Conservation (phyloP, 371 early-diverging fungal species). For the Funneliformis caledonium region DNA sequence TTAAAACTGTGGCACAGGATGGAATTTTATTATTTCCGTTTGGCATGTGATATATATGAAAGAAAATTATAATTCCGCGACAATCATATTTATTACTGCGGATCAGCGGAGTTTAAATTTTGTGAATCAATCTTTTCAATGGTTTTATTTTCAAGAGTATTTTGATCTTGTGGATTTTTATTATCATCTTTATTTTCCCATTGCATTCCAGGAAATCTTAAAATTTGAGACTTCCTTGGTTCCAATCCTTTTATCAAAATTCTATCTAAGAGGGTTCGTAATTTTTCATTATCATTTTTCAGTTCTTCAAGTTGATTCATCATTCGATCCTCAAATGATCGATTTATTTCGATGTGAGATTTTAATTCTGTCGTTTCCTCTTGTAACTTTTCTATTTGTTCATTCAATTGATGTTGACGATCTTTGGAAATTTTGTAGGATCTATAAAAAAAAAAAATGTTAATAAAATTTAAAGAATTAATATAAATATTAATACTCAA, state of each 20-base stretch:
- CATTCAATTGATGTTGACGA: slow-evolving; percentile 72
- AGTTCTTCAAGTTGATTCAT: slow-evolving; percentile 54
- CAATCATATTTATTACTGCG: neutral
- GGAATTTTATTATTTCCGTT: neutral
- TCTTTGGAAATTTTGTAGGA: slow-evolving; percentile 67
- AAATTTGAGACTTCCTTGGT: neutral
- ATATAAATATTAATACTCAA: neutral
- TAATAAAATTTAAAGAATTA: neutral
- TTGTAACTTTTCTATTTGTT: slow-evolving; percentile 70
- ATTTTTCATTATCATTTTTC: slow-evolving; percentile 15
- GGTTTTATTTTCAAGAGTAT: neutral
- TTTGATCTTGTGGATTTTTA: neutral
- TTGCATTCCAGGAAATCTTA: neutral
- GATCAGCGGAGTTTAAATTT: no score
- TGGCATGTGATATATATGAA: neutral
- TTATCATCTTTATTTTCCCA: neutral
- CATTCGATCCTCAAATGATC: slow-evolving; percentile 45
- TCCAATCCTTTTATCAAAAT: neutral
- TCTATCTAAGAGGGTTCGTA: neutral
- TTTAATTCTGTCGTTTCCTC: slow-evolving; percentile 50
- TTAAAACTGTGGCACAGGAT: neutral
- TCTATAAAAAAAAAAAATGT: slow-evolving; percentile 44
- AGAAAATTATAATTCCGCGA: neutral
- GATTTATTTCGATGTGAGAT: slow-evolving; percentile 52
- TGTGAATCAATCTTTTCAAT: neutral